Conservation (phyloP, 805 yeast species). For the Lipomyces kockii region DNA sequence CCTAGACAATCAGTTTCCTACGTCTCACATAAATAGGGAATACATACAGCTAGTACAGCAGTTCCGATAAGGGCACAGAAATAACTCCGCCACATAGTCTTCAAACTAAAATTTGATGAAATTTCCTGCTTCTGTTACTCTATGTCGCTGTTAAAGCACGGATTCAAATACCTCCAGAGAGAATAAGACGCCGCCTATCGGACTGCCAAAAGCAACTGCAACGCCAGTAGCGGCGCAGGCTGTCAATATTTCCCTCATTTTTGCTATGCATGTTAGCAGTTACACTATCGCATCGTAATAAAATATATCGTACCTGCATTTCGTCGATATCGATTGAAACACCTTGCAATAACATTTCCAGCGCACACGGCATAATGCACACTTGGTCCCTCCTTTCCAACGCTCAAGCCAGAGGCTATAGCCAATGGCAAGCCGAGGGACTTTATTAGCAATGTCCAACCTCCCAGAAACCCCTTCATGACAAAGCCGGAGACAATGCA, state of each 20-base stretch:
- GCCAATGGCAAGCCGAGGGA: constrained; percentile 84
- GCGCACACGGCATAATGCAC: constrained; percentile 98
- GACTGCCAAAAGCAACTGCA: constrained; percentile 96
- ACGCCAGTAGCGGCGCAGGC: constrained; percentile 98
- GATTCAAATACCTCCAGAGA: constrained; percentile 62
- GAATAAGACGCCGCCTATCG: constrained; percentile 94
- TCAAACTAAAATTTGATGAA: constrained; percentile 68
- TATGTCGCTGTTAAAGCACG: neutral
- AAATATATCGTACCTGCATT: constrained; percentile 36
- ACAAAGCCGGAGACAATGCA: constrained; percentile 90
- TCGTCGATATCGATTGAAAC: constrained; percentile 50
- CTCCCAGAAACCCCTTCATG: constrained; percentile 74
- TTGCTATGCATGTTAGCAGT: constrained; percentile 27
- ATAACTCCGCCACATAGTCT: constrained; percentile 88
- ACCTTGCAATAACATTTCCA: constrained; percentile 75
- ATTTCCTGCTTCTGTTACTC: constrained; percentile 58
- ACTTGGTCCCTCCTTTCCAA: constrained; percentile 98
- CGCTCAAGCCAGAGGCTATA: constrained; percentile 88
- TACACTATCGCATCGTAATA: neutral
- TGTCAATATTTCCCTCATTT: constrained; percentile 64
- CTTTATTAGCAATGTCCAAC: constrained; percentile 74
- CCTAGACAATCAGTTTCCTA: constrained; percentile 28
- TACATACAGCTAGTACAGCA: constrained; percentile 61
- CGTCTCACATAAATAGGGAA: neutral
- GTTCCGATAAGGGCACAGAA: constrained; percentile 90